These are phyloP conservation scores for Verticillium dahliae DNA, from an alignment of 2,329 filamentous ascomycete genomes.

Conservation along the genomic window DNA sequence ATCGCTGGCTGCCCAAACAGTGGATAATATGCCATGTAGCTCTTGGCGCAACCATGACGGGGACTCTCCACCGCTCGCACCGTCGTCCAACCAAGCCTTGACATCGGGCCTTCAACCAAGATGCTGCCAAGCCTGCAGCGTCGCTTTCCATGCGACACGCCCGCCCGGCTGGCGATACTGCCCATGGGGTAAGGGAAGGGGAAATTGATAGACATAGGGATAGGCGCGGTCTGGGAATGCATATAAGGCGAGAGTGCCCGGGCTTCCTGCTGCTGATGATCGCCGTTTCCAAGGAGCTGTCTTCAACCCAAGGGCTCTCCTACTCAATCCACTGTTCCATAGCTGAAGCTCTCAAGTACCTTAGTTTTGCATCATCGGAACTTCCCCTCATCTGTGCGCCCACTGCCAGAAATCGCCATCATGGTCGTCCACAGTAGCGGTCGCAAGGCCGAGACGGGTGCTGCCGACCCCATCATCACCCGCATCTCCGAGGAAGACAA, in stretches of 20 bases:
- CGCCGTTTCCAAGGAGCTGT: not conserved
- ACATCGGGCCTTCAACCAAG: not conserved
- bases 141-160: not conserved
- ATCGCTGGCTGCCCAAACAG: not conserved
- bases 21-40: not conserved
- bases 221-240: not conserved
- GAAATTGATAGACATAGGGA: not conserved
- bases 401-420: not conserved
- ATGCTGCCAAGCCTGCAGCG: not conserved
- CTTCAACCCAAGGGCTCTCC: not conserved
- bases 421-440: constrained; percentile 9
- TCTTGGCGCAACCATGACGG: not conserved
- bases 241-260: not conserved
- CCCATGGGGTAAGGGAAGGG: not conserved
- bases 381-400: not conserved
- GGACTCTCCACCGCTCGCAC: not conserved
- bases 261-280: not conserved
- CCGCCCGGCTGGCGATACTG: not conserved
- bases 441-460: constrained; percentile 8
- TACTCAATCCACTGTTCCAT: not conserved
- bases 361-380: not conserved
- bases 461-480: constrained; percentile 22
- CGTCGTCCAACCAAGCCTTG: not conserved
- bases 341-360: not conserved
- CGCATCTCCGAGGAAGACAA: constrained; percentile 27